Conservation (phyloP, 2,329 filamentous ascomycete genomes). For the Aspergillus clavatus region DNA sequence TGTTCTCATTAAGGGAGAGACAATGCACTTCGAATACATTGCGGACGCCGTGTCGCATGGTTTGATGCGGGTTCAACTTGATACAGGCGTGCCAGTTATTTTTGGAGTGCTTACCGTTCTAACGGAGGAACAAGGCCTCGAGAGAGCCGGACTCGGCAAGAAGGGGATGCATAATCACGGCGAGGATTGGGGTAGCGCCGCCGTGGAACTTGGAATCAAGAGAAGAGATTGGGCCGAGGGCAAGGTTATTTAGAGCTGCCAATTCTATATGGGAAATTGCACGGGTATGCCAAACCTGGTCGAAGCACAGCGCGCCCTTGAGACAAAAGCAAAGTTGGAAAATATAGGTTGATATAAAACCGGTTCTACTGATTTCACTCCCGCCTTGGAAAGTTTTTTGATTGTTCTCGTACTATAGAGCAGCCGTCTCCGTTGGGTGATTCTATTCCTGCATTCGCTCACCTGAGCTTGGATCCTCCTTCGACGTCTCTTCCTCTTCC, state of each 20-base stretch:
- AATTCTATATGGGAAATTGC: slow-evolving; percentile 1
- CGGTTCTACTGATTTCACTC: too few relatives aligned
- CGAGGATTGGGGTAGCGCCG: slow-evolving; percentile 90
- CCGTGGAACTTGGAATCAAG: slow-evolving; percentile 91
- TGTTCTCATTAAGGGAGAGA: slow-evolving; percentile 96
- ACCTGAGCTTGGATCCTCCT: slow-evolving; percentile 54
- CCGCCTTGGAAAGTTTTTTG: slow-evolving; percentile 8
- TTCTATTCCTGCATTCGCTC: slow-evolving; percentile 87
- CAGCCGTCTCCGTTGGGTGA: slow-evolving; percentile 9
- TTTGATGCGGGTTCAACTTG: slow-evolving; percentile 89
- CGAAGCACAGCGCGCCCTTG: too few relatives aligned
- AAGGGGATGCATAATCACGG: slow-evolving; percentile 76
- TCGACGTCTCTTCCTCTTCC: slow-evolving; percentile 64
- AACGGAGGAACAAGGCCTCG: slow-evolving; percentile 79
- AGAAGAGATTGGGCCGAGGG: slow-evolving; percentile 77
- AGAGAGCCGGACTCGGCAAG: slow-evolving; percentile 69
- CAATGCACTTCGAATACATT: slow-evolving; percentile 99
- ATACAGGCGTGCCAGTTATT: slow-evolving; percentile 81
- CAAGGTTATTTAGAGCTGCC: slow-evolving; percentile 41
- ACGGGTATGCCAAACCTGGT: too few relatives aligned
- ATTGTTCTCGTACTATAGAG: slow-evolving; percentile 7
- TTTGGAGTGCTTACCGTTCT: slow-evolving; percentile 90
- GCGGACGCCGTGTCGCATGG: slow-evolving; percentile 84
- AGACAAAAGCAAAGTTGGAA: too few relatives aligned
- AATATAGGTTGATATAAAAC: too few relatives aligned